Evolutionary conservation across 140 eudicot genomes (phyloP), one percentile per base, ranked within the genome.

Genomic region (Ambrosia hybrid): DNA sequence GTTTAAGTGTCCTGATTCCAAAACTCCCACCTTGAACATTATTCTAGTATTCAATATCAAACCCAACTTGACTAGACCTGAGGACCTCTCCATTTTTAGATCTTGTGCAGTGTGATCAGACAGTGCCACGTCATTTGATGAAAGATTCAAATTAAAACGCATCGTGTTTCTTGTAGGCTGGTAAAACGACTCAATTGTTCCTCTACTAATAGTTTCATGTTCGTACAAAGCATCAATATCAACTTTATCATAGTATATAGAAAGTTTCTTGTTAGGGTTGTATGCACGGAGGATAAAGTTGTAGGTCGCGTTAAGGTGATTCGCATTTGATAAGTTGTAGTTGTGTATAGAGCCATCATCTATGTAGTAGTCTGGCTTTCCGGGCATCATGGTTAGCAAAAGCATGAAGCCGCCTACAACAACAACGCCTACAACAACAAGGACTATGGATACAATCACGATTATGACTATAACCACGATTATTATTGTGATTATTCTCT

Each of bases 111-210:
- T 71, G 4, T 62, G 71, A 1, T 66, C 83, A 1, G 51, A 8
- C 48, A 93, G 15, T 4, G 61, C 51, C 57, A 78, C 88, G 15
- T 88, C 79, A 55, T 77, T 81, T 3, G 96, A 83, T 39, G 60
- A 79, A 57, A 91, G 79, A 4, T 74, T 51, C 65, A 85, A 9
- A 49, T 68, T 84, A 73, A 93, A 59, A 26, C 57, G 72, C 0
- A 90, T 83, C 68, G 78, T 88, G n/a, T 84, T 85, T 65, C 85
- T 65, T 78, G 72, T 84, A n/a, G 79, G 85, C 65, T 89, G 98
- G 76, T 80, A 67, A 41, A 83, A 93, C 0, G 96, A 91, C 4
- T 81, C 76, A 6, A 85, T 70, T 9, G 52, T 55, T 8, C 79
- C 83, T n/a, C 63, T 78, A 1, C 89, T 83, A 48, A 93, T n/a